Evolutionary conservation across 192 early-diverging fungal species (phyloP), one percentile per base, ranked within the genome.

Genomic region (Entomortierella beljakovae): DNA sequence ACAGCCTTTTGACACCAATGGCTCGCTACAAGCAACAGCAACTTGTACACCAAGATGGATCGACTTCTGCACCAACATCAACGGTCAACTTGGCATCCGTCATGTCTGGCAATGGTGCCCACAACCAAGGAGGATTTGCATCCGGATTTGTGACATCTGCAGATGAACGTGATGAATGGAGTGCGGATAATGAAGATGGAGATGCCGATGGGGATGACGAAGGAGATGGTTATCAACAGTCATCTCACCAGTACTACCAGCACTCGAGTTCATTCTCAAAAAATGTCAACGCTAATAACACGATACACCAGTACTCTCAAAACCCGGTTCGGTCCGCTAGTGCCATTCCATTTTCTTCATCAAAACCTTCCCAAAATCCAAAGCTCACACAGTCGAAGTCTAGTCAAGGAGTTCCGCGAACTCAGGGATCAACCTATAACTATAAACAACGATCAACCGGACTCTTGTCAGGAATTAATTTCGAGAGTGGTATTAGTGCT

Each of bases 151-250:
- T 43, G 6, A 64, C 61, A 25, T 79, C 75, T 63, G 68, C 75
- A 2, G 75, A 79, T 32, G 75, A 79, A 35, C 67, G 75, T 11
- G 68, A 79, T 10, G 75, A 79, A n/a, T 79, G 75, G 75, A 79
- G 75, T 50, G 62, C 61, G 3, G 75, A 79, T 54, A 62, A 62
- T 50, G 64, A 57, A 6, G 75, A 79, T 61, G 62, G 75, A 0
- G 67, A 79, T 51, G 75, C 64, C 46, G 75, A 79, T 48, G 68
- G 75, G 1, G 75, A 79, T 8, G 74, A 61, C 0, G 62, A 68
- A 28, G 51, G 51, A 29, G 25, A 53, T 53, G 51, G 51, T 13
- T 10, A 53, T 53, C 43, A 46, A 46, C 15, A 46, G 15, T 11
- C 46, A 34, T 62, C 52, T 18, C 64, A 55, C 15, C 58, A 66